phyloP scores from a whole-genome alignment of 805 yeast genomes.

The Candida endomychidarum region DNA sequence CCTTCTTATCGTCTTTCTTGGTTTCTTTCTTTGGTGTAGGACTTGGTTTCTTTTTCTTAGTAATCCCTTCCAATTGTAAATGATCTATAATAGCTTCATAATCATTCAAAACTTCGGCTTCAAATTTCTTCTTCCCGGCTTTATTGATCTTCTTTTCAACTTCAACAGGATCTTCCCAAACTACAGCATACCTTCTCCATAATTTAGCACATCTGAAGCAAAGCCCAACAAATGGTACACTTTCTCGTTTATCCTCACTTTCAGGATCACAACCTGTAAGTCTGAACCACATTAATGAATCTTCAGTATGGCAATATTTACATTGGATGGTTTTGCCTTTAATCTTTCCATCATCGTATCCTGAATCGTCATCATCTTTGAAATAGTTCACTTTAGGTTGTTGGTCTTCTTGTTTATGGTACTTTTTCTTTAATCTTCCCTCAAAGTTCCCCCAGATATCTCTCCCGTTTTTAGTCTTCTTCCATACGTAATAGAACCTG shows the following conservation, averaged over 20 bases:
- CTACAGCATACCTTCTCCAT: conserved; percentile 88
- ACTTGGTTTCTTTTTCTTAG: conserved; percentile 9
- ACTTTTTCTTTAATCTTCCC: conserved; percentile 64
- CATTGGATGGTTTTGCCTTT: conserved; percentile 53
- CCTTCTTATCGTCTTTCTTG: conserved; percentile 6
- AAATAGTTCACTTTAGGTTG: conserved; percentile 17
- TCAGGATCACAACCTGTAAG: conserved; percentile 58
- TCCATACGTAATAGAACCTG: conserved; percentile 88
- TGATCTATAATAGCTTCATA: conserved; percentile 53
- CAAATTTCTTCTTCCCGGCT: conserved; percentile 56
- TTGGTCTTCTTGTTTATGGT: conserved; percentile 26
- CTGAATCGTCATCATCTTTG: conserved; percentile 62
- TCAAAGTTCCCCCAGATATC: conserved; percentile 79
- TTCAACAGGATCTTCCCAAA: conserved; percentile 79
- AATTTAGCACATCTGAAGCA: conserved; percentile 85
- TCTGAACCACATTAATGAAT: conserved; percentile 65
- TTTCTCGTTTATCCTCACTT: no score
- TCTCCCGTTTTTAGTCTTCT: conserved; percentile 75
- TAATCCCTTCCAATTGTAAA: conserved; percentile 34
- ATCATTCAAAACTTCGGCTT: conserved; percentile 66
- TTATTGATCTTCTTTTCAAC: conserved; percentile 49
- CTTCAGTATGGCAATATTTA: conserved; percentile 63
- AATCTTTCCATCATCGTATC: conserved; percentile 59
- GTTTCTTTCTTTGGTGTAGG: conserved; percentile 8
- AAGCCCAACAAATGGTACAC: conserved; percentile 56